Percentiles rank a stretch among this genome's conserved stretches.
Evolutionary conservation across 768 basidiomycete genomes (phyloP).

Genomic region (Phlebiopsis gigantea): DNA sequence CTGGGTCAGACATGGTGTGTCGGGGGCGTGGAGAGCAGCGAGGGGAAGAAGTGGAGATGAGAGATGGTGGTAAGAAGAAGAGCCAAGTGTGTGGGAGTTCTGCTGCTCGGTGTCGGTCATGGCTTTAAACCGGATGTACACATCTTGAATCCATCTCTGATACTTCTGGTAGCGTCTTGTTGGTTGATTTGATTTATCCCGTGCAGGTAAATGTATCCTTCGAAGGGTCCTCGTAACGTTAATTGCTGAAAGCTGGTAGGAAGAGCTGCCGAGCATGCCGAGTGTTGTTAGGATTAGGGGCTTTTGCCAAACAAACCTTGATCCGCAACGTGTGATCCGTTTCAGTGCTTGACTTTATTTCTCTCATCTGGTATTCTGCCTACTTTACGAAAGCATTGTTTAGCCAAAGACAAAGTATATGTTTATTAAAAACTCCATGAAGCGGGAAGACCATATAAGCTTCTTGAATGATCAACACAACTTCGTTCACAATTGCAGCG

Average conservation of each 20-base stretch:
- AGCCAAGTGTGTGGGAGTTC: not conserved
- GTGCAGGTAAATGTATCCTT: not conserved
- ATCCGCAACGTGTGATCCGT: slow-evolving; percentile 2
- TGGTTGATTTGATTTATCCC: too few relatives aligned
- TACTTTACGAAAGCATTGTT: too few relatives aligned
- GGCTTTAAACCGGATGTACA: not conserved
- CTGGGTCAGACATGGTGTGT: slow-evolving; percentile 58
- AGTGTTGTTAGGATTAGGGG: slow-evolving; percentile 7
- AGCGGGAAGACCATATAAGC: too few relatives aligned
- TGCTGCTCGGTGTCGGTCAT: not conserved
- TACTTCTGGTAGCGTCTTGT: not conserved
- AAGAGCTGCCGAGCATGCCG: not conserved
- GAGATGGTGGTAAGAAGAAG: not conserved
- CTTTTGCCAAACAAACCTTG: slow-evolving; percentile 2
- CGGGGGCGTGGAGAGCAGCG: too few relatives aligned
- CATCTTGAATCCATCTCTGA: not conserved
- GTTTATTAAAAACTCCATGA: too few relatives aligned
- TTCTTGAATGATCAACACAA: too few relatives aligned
- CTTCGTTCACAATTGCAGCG: too few relatives aligned
- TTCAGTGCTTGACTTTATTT: too few relatives aligned
- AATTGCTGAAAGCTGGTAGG: not conserved
- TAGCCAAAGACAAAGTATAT: too few relatives aligned
- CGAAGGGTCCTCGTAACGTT: not conserved
- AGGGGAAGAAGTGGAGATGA: not conserved
- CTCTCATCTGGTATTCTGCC: too few relatives aligned